A percentile compares a stretch with the other conserved stretches of the same genome.
phyloP scores from a whole-genome alignment of 257 asterid species.

The Gynochthodes officinalis region DNA sequence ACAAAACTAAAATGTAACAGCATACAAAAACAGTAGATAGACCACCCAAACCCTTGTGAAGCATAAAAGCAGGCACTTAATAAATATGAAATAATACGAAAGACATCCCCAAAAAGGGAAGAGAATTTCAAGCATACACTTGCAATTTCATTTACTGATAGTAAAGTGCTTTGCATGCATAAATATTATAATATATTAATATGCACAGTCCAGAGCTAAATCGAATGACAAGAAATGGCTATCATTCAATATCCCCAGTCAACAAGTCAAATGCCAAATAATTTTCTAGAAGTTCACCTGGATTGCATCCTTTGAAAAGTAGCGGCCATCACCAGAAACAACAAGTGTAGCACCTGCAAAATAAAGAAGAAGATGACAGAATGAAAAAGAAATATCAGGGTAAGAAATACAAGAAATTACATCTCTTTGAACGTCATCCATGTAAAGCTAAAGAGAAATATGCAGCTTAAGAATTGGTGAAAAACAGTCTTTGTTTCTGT shows the following conservation, averaged over 20 bases:
- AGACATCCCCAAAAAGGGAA: background rate
- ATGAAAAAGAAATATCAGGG: background rate
- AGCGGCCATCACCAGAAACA: slow-evolving; percentile 99
- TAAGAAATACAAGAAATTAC: background rate
- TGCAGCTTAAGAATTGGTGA: background rate
- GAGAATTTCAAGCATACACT: background rate
- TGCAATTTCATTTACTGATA: background rate
- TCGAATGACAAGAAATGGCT: background rate
- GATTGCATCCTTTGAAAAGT: slow-evolving; percentile 87
- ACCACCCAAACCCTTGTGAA: background rate
- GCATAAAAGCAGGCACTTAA: too few species aligned
- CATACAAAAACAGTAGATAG: background rate
- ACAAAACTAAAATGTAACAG: background rate
- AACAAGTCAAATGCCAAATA: background rate
- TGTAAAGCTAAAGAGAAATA: background rate
- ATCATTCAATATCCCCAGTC: background rate
- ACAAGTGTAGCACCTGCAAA: slow-evolving; percentile 87
- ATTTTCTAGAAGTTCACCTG: slow-evolving; percentile 45
- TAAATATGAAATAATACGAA: background rate
- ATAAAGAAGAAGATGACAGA: background rate
- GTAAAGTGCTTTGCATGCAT: background rate
- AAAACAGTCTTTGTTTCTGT: background rate
- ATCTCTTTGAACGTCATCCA: background rate
- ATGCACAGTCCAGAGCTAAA: background rate
- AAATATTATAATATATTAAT: background rate